These are phyloP conservation scores for Microbotryomycetes sp. DNA, from an alignment of 1,284 basidiomycete species.

Conservation along the genomic window DNA sequence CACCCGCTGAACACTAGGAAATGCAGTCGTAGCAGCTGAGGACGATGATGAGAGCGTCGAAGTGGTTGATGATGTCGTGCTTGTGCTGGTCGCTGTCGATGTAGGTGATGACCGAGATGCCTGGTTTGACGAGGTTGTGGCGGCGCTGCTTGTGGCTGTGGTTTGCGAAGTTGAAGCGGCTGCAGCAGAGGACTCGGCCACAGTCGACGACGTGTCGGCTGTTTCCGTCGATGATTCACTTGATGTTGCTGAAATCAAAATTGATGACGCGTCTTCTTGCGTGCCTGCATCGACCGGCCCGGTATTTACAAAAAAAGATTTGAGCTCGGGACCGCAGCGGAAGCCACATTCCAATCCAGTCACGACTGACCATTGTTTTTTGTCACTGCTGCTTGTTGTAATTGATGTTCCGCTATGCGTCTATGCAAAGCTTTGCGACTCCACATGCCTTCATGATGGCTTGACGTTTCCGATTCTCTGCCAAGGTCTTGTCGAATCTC, in stretches of 20 bases:
- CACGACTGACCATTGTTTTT: no score
- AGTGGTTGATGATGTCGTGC: not conserved
- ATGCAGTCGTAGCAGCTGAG: not conserved
- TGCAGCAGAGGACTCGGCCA: not conserved
- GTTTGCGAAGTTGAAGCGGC: no score
- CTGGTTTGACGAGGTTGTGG: no score
- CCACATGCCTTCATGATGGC: not conserved
- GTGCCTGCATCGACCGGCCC: not conserved
- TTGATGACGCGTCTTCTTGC: not conserved
- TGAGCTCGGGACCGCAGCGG: no score
- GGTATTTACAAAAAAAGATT: no score
- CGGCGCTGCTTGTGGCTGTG: no score
- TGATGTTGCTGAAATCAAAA: not conserved
- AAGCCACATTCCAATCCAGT: no score
- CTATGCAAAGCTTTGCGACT: not conserved
- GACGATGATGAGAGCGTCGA: not conserved
- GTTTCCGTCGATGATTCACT: not conserved
- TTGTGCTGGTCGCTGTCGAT: not conserved
- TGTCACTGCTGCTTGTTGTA: no score
- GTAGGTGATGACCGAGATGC: not conserved
- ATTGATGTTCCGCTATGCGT: not conserved
- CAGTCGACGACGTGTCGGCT: not conserved
- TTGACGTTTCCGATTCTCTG: not conserved
- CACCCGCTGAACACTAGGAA: not conserved
- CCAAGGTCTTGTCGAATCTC: not conserved